Evolutionary conservation across 441 rosid genomes (phyloP).

Genomic region (Hura crepitans): DNA sequence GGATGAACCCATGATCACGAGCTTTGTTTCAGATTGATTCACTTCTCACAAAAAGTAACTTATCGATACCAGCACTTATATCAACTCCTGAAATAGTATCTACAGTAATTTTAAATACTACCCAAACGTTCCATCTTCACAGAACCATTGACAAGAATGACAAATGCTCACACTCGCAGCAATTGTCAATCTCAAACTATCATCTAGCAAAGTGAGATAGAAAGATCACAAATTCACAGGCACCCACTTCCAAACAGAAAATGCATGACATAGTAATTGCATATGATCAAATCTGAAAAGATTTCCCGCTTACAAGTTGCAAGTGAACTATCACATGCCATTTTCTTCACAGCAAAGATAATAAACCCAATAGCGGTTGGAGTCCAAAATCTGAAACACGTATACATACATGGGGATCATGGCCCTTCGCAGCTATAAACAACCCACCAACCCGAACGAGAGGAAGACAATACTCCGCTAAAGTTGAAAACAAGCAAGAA

Average conservation of each 20-base stretch:
- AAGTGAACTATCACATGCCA: neutral
- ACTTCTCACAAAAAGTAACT: neutral
- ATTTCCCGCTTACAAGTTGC: conserved; percentile 1
- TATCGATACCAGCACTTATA: neutral
- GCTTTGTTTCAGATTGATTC: neutral
- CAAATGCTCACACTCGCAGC: neutral
- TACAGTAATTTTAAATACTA: neutral
- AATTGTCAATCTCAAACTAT: neutral
- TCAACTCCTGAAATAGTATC: neutral
- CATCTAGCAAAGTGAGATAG: neutral
- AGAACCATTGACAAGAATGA: neutral
- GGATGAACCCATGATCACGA: neutral
- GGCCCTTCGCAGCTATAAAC: conserved; percentile 95
- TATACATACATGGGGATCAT: conserved; percentile 61
- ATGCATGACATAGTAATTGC: neutral
- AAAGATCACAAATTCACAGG: conserved; percentile 5
- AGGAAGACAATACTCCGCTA: conserved; percentile 95
- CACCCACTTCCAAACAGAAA: neutral
- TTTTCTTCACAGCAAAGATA: neutral
- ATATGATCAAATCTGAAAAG: neutral
- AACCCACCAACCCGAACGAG: conserved; percentile 88
- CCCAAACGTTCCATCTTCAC: neutral
- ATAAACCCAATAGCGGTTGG: neutral
- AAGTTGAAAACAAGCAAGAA: conserved; percentile 26
- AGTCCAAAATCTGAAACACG: conserved; percentile 14